Evolutionary conservation across 805 yeast species (phyloP), one percentile per base, ranked within the genome.

Genomic region (Candida silvicultrix): DNA sequence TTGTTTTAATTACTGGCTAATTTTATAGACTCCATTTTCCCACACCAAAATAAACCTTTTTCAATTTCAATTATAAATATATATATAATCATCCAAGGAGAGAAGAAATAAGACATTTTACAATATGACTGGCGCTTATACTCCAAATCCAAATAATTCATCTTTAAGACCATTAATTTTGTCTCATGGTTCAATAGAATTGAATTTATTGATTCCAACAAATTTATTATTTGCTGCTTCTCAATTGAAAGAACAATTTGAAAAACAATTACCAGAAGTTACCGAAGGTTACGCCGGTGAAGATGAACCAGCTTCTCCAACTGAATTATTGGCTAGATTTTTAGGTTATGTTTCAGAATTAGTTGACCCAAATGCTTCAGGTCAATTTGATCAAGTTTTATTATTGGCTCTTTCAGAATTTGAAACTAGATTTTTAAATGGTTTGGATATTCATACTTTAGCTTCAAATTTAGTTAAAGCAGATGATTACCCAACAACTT

Each of bases 261-360:
- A 70, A 60, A 85, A 86, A 62, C 65, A 67, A 45, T 78, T 94
- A 54, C 92, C 95, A 9, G 79, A 76, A 41, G 81, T 81, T 38
- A 85, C 97, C 39, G 97, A 88, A 61, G 94, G 85, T 15, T 82
- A 77, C 55, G 92, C 90, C 42, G 84, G 78, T 48, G 96, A 87
- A 56, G 85, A 85, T 52, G 97, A 90, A 69, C 97, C 97, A 34
- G 68, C 88, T 31, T 81, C 92, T 40, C 81, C 90, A 41, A 83
- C 89, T 35, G 97, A 92, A 67, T 77, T 94, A 48, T 76, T 89
- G 51, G 88, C 87, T 49, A 79, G 80, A 57, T 94, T 94, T 63
- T 71, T 94, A 49, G 97, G 96, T 16, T 85, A 75, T 63, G 73
- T 82, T 37, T 77, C 83, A 18, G 60, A 71, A 42, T 58, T 75